Percentiles rank a stretch among this genome's conserved stretches.
phyloP scores from a whole-genome alignment of 2,329 filamentous ascomycete genomes.

The Pseudogymnoascus sp. region DNA sequence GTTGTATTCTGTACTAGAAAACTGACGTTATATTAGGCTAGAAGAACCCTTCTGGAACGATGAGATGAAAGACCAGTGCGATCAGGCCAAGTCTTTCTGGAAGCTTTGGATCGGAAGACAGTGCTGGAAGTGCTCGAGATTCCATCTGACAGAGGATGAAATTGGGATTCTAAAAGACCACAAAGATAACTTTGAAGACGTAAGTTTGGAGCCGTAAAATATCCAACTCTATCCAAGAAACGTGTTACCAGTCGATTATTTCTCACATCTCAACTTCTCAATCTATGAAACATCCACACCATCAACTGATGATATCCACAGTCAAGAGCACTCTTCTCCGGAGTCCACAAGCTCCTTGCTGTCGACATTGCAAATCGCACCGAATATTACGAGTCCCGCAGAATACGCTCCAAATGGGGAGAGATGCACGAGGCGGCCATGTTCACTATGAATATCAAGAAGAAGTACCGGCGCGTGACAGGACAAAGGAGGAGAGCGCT shows the following conservation, averaged over 20 bases:
- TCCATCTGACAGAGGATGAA: neutral
- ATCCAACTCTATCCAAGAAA: neutral
- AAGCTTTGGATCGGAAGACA: neutral
- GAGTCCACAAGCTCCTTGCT: neutral
- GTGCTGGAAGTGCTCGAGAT: neutral
- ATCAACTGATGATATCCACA: neutral
- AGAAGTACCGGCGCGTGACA: neutral
- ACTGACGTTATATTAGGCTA: neutral
- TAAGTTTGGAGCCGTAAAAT: neutral
- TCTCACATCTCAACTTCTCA: neutral
- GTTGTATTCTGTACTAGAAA: neutral
- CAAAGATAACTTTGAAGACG: neutral
- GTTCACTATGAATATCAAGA: neutral
- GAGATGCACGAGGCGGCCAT: neutral
- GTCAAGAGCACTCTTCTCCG: neutral
- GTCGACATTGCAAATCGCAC: constrained; percentile 2
- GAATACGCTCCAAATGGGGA: neutral
- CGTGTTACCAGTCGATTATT: neutral
- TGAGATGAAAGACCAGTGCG: neutral
- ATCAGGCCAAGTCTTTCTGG: constrained; percentile 5
- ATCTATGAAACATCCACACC: neutral
- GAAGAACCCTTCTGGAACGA: neutral
- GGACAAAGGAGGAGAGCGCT: neutral
- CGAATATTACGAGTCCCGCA: neutral
- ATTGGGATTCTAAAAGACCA: neutral